Evolutionary conservation across 2,329 filamentous ascomycete species (phyloP).

Genomic region (Cordyceps militaris): DNA sequence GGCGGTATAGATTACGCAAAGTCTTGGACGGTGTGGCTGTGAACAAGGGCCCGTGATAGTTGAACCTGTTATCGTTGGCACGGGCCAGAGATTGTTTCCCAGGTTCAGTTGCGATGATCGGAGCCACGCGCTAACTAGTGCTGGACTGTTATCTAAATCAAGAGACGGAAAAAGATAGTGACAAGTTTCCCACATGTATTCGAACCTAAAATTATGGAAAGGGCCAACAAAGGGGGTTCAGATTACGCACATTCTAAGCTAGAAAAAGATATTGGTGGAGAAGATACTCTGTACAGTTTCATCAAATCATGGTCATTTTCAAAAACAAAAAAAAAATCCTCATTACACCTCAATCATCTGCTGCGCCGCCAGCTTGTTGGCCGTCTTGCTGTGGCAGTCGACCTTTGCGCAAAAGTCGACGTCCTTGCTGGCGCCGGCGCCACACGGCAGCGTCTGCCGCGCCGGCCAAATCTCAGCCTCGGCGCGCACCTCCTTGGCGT

Average conservation of each 20-base stretch:
- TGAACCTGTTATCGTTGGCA: neutral
- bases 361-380: conserved; percentile 8
- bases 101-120: neutral
- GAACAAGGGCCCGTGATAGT: neutral
- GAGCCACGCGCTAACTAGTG: neutral
- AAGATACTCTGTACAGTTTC: neutral
- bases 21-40: neutral
- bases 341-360: conserved; percentile 20
- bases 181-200: neutral
- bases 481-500: conserved; percentile 36
- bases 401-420: conserved; percentile 28
- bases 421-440: conserved; percentile 22
- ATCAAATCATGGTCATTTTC: neutral
- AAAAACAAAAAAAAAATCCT: too few relatives aligned
- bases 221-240: neutral
- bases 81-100: neutral
- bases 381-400: conserved; percentile 24
- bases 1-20: neutral
- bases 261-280: neutral
- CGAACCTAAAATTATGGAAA: too few relatives aligned
- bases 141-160: neutral
- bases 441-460: conserved; percentile 27
- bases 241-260: neutral
- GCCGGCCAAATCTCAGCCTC: conserved; percentile 48
- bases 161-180: neutral